Evolutionary conservation across 176 grass and related monocot species (phyloP), one percentile per base, ranked within the genome.

Genomic region (Typha latifolia): DNA sequence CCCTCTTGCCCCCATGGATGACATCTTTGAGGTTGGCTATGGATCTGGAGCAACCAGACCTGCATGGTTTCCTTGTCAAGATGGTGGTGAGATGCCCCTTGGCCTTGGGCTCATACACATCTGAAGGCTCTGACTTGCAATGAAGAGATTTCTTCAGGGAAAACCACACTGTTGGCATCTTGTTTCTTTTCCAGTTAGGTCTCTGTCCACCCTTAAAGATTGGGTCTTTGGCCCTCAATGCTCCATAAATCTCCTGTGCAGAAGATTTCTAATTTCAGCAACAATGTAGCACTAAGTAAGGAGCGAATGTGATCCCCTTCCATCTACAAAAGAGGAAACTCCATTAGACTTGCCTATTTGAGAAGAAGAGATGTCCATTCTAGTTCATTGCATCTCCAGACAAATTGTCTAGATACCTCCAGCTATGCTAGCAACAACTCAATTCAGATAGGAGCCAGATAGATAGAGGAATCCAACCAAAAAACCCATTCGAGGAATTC

Each of bases 11-110:
- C 26, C 73, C 64, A 49, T 77, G 50, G 71, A 94, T 72, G 29
- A 84, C 85, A 70, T 89, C 85, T 51, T 77, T 69, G 62, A 94
- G 82, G 77, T 84, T 86, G 71, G 82, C 83, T 81, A 89, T 89
- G 76, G 90, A 86, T 48, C 74, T 74, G 10, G 85, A 88, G 79
- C 90, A 94, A 27, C 82, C 80, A 0, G 80, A 86, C 67, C 82
- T 72, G 67, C 59, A 82, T 11, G 78, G 63, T 71, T 48, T 49
- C 69, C 65, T 64, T 51, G 68, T 48, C 61, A 69, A 56, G 51
- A 76, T 64, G 20, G 59, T 69, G 49, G 72, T 15, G 15, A 74
- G 79, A 65, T 82, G 77, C 48, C 49, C 48, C 69, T 43, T 72
- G 66, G 29, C 68, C 70, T 65, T 81, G 55, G 55, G 78, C 49